Conservation (phyloP, 2,329 filamentous ascomycete species). For the Pseudopyricularia javanii region DNA sequence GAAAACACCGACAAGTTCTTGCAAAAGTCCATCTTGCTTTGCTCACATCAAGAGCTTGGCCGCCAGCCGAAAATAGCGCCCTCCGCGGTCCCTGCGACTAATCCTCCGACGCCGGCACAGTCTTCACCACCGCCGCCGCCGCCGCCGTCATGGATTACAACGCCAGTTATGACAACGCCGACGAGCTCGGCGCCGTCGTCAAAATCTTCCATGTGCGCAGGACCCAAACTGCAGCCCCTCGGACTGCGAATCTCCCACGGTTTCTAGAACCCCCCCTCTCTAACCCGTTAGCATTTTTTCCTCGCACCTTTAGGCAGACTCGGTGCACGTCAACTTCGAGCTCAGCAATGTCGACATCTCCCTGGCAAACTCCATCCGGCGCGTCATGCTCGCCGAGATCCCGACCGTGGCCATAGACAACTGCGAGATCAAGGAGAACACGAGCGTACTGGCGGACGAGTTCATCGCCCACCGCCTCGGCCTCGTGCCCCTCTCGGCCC, state of each 20-base stretch:
- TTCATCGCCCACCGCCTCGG: conserved; percentile 89
- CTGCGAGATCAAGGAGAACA: conserved; percentile 86
- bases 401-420: conserved; percentile 91
- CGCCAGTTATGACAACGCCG: conserved; percentile 42
- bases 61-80: not conserved
- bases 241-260: not conserved
- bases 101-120: not conserved
- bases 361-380: conserved; percentile 85
- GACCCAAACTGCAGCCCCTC: conserved; percentile 4
- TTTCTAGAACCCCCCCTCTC: not conserved
- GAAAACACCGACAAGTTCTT: too few species aligned
- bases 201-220: conserved; percentile 45
- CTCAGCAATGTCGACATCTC: conserved; percentile 80
- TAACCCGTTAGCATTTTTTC: not conserved
- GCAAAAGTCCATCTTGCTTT: too few species aligned
- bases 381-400: conserved; percentile 85
- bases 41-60: not conserved
- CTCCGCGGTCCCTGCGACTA: not conserved
- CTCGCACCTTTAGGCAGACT: conserved; percentile 49
- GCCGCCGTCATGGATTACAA: conserved; percentile 41
- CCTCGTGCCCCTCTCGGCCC: conserved; percentile 75
- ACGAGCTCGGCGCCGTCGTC: conserved; percentile 42
- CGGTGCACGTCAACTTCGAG: conserved; percentile 78
- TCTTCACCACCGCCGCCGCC: not conserved
- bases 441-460: conserved; percentile 90